These are phyloP conservation scores for Leptodermis oblonga DNA, from an alignment of 257 asterid genomes.

Conservation along the genomic window DNA sequence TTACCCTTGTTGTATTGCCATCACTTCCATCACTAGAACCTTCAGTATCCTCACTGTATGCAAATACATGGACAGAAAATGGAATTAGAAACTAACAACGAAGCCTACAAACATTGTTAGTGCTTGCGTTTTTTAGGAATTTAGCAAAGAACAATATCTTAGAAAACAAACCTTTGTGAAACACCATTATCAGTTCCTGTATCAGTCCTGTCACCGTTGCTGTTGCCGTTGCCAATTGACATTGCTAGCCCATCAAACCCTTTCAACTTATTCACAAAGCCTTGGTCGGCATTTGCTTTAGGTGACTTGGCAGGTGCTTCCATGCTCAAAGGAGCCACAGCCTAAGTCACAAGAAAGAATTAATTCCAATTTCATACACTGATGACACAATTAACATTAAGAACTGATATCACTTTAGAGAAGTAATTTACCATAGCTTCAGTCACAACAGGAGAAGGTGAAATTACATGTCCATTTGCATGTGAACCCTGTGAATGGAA, in stretches of 20 bases:
- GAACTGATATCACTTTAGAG: not conserved
- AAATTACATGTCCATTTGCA: constrained; percentile 27
- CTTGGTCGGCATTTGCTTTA: constrained; percentile 45
- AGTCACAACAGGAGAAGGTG: constrained; percentile 22
- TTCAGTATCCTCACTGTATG: constrained; percentile 62
- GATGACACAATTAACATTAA: not conserved
- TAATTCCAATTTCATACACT: not conserved
- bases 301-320: constrained; percentile 60
- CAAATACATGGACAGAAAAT: constrained; percentile 16
- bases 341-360: constrained; percentile 35
- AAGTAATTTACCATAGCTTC: constrained; percentile 27
- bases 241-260: constrained; percentile 81
- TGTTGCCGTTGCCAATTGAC: constrained; percentile 77
- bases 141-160: not conserved
- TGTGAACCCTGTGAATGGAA: constrained; percentile 26
- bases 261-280: constrained; percentile 65
- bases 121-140: not conserved
- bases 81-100: not conserved
- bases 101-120: not conserved
- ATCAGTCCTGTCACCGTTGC: constrained; percentile 48
- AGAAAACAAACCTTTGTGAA: constrained; percentile 67
- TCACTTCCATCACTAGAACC: constrained; percentile 89
- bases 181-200: constrained; percentile 50
- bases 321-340: constrained; percentile 56
- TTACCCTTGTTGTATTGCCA: constrained; percentile 55